Evolutionary conservation across 1,139 yeast genomes (phyloP).

Genomic region (Saccharomyces pastorianus): DNA sequence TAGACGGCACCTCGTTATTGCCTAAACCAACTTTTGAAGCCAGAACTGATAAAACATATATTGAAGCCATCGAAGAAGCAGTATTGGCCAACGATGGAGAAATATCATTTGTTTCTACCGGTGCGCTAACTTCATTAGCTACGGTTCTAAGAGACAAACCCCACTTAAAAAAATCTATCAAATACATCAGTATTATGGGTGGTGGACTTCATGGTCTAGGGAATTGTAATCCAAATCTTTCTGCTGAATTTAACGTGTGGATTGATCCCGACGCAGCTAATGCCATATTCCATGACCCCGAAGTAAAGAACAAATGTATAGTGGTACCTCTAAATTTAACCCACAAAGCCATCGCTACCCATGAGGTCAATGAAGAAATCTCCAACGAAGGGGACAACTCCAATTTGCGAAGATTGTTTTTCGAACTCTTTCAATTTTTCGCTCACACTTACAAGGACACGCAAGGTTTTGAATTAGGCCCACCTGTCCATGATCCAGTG

Average conservation of each 20-base stretch:
- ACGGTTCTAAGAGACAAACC: conserved; percentile 35
- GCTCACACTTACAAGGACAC: conserved; percentile 39
- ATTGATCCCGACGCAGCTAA: conserved; percentile 73
- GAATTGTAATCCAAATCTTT: conserved; percentile 41
- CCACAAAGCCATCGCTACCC: conserved; percentile 56
- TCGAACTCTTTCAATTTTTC: conserved; percentile 51
- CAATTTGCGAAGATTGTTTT: conserved; percentile 44
- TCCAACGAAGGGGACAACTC: conserved; percentile 29
- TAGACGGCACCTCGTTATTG: conserved; percentile 62
- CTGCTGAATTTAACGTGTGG: conserved; percentile 73
- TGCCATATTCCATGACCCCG: conserved; percentile 41
- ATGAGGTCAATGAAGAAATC: conserved; percentile 35
- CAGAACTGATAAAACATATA: conserved; percentile 31
- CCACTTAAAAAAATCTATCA: conserved; percentile 39
- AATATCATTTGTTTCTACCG: conserved; percentile 57
- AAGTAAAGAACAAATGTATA: conserved; percentile 42
- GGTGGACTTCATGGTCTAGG: conserved; percentile 48
- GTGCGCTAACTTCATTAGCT: conserved; percentile 66
- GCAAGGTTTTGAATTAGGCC: conserved; percentile 49
- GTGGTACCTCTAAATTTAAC: conserved; percentile 66
- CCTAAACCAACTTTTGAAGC: conserved; percentile 39
- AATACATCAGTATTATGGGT: conserved; percentile 63
- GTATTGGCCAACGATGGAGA: conserved; percentile 38
- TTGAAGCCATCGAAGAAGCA: conserved; percentile 51
- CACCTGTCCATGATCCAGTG: conserved; percentile 78